Conservation (phyloP, 2,329 filamentous ascomycete species). For the Claviceps digitariae region DNA sequence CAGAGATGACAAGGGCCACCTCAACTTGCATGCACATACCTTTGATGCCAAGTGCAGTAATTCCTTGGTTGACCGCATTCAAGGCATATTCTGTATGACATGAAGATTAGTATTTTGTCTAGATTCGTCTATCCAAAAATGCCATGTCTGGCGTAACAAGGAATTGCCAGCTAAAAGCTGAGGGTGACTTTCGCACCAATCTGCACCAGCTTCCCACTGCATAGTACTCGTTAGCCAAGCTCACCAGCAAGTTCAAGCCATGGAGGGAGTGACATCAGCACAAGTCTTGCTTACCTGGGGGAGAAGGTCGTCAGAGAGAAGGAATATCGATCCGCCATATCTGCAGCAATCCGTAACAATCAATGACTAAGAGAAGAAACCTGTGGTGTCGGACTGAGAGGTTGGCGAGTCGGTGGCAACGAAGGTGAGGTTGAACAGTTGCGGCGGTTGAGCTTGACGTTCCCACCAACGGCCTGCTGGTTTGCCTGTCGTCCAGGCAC, state of each 20-base stretch:
- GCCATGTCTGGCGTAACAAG: background rate
- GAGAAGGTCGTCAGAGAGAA: conserved; percentile 99
- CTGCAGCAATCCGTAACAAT: conserved; percentile 16
- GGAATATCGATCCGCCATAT: conserved; percentile 96
- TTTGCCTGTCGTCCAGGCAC: conserved; percentile 20
- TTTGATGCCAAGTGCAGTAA: conserved; percentile 97
- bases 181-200: conserved; percentile 47
- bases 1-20: background rate
- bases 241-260: conserved; percentile 6
- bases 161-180: background rate
- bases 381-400: conserved; percentile 7
- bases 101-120: background rate
- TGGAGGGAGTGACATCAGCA: conserved; percentile 10
- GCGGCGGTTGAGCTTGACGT: conserved; percentile 21
- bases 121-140: too few relatives aligned
- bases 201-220: conserved; percentile 94
- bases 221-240: conserved; percentile 29
- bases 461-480: conserved; percentile 13
- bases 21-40: conserved; percentile 36
- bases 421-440: conserved; percentile 9
- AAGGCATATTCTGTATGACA: conserved; percentile 75
- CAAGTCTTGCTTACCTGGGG: conserved; percentile 61
- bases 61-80: conserved; percentile 98
- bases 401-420: conserved; percentile 4
- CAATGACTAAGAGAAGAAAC: background rate